Evolutionary conservation across 805 yeast species (phyloP).

Genomic region (Candida chauliodis): DNA sequence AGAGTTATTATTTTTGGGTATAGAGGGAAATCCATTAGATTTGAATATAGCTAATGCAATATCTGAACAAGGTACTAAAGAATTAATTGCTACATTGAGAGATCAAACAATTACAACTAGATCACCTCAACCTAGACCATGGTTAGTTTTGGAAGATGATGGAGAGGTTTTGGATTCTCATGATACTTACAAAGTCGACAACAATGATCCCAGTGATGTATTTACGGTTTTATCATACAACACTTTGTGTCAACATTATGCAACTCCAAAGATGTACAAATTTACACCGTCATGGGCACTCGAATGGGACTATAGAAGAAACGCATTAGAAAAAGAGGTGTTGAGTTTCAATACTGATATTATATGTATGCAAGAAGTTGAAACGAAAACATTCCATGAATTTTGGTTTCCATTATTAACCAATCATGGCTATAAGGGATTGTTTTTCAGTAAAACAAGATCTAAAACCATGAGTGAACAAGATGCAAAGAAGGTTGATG

Average conservation of each 20-base stretch:
- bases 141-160: conserved; percentile 77
- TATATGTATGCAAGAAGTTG: conserved; percentile 93
- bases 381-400: conserved; percentile 78
- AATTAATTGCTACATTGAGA: conserved; percentile 73
- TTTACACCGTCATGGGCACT: conserved; percentile 98
- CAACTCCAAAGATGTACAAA: conserved; percentile 86
- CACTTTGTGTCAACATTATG: conserved; percentile 92
- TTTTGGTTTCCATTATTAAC: conserved; percentile 77
- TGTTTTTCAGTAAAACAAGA: conserved; percentile 84
- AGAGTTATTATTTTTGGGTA: conserved; percentile 81
- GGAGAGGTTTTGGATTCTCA: conserved; percentile 50
- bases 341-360: conserved; percentile 65
- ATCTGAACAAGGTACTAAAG: conserved; percentile 81
- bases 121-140: conserved; percentile 72
- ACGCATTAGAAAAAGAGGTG: conserved; percentile 71
- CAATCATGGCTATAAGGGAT: conserved; percentile 73
- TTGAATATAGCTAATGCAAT: conserved; percentile 59
- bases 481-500: conserved; percentile 90
- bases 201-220: conserved; percentile 27
- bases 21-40: conserved; percentile 89
- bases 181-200: conserved; percentile 28
- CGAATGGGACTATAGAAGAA: conserved; percentile 86
- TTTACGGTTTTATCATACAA: conserved; percentile 86
- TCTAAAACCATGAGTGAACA: conserved; percentile 82
- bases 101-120: conserved; percentile 72